A percentile compares a stretch with the other conserved stretches of the same genome.
These are phyloP conservation scores for Arabidopsis hybrid DNA, from an alignment of 441 rosid species.

Conservation along the genomic window DNA sequence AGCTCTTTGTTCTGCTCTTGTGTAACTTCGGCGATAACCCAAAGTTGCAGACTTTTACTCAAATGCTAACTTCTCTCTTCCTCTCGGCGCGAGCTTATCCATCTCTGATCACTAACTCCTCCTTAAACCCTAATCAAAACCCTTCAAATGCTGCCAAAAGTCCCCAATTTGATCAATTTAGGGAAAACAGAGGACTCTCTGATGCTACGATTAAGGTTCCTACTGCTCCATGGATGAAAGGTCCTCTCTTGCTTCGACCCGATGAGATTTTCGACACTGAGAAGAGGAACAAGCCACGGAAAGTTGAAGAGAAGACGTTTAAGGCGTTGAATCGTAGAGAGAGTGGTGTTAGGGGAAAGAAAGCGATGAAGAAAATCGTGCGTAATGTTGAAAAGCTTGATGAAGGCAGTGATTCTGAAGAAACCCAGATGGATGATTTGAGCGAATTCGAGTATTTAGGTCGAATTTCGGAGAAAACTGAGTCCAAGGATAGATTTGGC, in stretches of 20 bases:
- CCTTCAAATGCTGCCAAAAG: constrained; percentile 30
- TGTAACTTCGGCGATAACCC: constrained; percentile 1
- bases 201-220: constrained; percentile 54
- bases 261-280: constrained; percentile 50
- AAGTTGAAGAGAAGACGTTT: constrained; percentile 57
- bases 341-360: constrained; percentile 73
- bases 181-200: constrained; percentile 35
- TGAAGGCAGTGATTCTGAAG: constrained; percentile 37
- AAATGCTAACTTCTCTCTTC: constrained; percentile 47
- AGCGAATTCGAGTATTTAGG: constrained; percentile 48
- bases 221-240: constrained; percentile 83
- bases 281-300: constrained; percentile 31
- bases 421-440: constrained; percentile 22
- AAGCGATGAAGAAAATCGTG: constrained; percentile 69
- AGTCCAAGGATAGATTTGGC: constrained; percentile 37
- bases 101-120: constrained; percentile 42
- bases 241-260: constrained; percentile 62
- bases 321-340: constrained; percentile 65
- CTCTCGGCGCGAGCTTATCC: constrained; percentile 42
- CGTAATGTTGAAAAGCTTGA: constrained; percentile 59
- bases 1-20: background rate
- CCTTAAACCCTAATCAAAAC: constrained; percentile 41
- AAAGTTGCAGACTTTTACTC: constrained; percentile 40
- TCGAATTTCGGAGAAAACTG: constrained; percentile 33
- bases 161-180: constrained; percentile 10